These are phyloP conservation scores for Aaosphaeria arxii DNA, from an alignment of 2,329 filamentous ascomycete genomes.

Conservation along the genomic window DNA sequence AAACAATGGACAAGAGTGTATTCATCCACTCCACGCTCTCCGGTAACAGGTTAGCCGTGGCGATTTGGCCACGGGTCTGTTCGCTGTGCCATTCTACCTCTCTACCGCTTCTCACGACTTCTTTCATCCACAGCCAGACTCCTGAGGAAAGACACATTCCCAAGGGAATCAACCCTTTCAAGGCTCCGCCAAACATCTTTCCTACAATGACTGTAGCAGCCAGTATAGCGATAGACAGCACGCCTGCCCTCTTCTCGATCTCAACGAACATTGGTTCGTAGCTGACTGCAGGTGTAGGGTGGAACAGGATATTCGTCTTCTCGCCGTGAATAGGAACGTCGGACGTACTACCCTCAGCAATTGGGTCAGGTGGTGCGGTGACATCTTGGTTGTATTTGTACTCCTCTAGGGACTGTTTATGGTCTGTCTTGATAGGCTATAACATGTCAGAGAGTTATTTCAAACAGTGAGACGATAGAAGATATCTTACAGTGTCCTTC, in stretches of 20 bases:
- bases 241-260: slow-evolving; percentile 71
- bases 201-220: slow-evolving; percentile 73
- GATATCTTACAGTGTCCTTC: slow-evolving; percentile 58
- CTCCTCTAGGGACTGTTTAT: slow-evolving; percentile 69
- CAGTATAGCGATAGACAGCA: slow-evolving; percentile 69
- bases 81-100: slow-evolving; percentile 88
- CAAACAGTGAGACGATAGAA: neutral
- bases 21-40: slow-evolving; percentile 96
- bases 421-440: slow-evolving; percentile 65
- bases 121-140: slow-evolving; percentile 86
- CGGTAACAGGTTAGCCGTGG: slow-evolving; percentile 83
- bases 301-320: slow-evolving; percentile 94
- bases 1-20: slow-evolving; percentile 76
- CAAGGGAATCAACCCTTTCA: slow-evolving; percentile 74
- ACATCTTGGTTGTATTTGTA: slow-evolving; percentile 86
- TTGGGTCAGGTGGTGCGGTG: slow-evolving; percentile 84
- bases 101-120: slow-evolving; percentile 76
- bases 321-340: slow-evolving; percentile 95
- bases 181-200: slow-evolving; percentile 72
- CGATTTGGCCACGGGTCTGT: slow-evolving; percentile 76
- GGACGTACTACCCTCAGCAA: slow-evolving; percentile 77
- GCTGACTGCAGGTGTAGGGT: slow-evolving; percentile 85
- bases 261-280: slow-evolving; percentile 83
- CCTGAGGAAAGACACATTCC: slow-evolving; percentile 70
- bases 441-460: slow-evolving; percentile 9